Evolutionary conservation across 2,329 filamentous ascomycete species (phyloP).

Genomic region (Alternaria sp.): DNA sequence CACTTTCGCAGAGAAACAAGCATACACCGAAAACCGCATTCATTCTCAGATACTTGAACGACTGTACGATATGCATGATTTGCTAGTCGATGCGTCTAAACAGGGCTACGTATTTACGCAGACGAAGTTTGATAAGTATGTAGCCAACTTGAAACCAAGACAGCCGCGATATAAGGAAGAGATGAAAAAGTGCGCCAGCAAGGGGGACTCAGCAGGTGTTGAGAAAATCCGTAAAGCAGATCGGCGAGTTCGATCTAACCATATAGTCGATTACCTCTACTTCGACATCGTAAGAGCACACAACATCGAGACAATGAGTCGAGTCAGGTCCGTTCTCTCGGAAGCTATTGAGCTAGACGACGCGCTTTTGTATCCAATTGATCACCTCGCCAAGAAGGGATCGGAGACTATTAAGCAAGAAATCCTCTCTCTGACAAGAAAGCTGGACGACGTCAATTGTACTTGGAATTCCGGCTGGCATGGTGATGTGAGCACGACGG

Average conservation of each 20-base stretch:
- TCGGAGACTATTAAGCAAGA: slow-evolving; percentile 15
- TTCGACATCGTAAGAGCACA: slow-evolving; percentile 58
- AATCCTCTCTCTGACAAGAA: slow-evolving; percentile 3
- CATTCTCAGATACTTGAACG: slow-evolving; percentile 23
- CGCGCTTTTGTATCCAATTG: slow-evolving; percentile 18
- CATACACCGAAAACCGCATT: slow-evolving; percentile 57
- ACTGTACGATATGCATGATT: slow-evolving; percentile 52
- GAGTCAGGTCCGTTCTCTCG: slow-evolving; percentile 34
- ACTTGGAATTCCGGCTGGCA: slow-evolving; percentile 14
- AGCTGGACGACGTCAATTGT: not conserved
- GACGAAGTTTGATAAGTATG: slow-evolving; percentile 56
- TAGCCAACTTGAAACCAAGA: slow-evolving; percentile 61
- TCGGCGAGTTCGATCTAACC: slow-evolving; percentile 35
- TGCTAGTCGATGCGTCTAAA: slow-evolving; percentile 54
- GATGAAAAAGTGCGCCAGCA: slow-evolving; percentile 31
- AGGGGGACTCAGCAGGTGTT: slow-evolving; percentile 20
- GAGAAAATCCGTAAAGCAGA: slow-evolving; percentile 27
- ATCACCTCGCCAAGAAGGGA: not conserved
- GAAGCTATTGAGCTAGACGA: slow-evolving; percentile 30
- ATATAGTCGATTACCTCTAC: slow-evolving; percentile 70
- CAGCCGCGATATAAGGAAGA: slow-evolving; percentile 43
- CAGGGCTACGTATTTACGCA: slow-evolving; percentile 58
- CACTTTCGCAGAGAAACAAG: slow-evolving; percentile 66
- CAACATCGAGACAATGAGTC: slow-evolving; percentile 37
- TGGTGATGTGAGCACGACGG: not conserved